These are phyloP conservation scores for Penicillium hesseltinei DNA, from an alignment of 2,329 filamentous ascomycete genomes.

Conservation along the genomic window DNA sequence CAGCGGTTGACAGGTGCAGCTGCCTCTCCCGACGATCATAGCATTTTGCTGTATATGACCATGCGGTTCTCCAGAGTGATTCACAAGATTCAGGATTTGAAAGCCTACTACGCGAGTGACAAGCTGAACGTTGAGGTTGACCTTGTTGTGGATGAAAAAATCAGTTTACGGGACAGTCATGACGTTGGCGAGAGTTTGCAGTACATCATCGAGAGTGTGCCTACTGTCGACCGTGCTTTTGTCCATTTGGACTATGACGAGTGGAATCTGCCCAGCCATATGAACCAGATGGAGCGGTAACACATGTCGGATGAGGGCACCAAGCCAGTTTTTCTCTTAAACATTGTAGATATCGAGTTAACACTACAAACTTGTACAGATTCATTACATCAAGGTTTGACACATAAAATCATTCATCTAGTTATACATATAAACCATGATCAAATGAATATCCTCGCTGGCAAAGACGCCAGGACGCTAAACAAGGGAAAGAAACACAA, in stretches of 20 bases:
- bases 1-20: constrained; percentile 62
- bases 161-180: constrained; percentile 57
- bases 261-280: constrained; percentile 46
- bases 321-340: neutral
- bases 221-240: constrained; percentile 47
- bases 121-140: constrained; percentile 63
- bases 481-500: constrained; percentile 4
- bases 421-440: constrained; percentile 20
- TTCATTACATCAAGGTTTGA: constrained; percentile 1
- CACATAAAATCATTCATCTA: constrained; percentile 26
- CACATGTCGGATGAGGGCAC: neutral
- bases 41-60: constrained; percentile 82
- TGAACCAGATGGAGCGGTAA: constrained; percentile 32
- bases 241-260: constrained; percentile 51
- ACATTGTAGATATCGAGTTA: neutral
- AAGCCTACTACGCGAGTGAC: constrained; percentile 62
- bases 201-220: constrained; percentile 58
- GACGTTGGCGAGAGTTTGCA: constrained; percentile 61
- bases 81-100: constrained; percentile 61
- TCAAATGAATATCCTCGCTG: constrained; percentile 4
- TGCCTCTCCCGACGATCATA: constrained; percentile 63
- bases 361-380: neutral
- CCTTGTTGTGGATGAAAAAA: constrained; percentile 58
- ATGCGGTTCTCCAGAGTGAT: constrained; percentile 92
- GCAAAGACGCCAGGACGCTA: constrained; percentile 1